phyloP scores from a whole-genome alignment of 1,284 basidiomycete species.

The Coniferiporia weirii region DNA sequence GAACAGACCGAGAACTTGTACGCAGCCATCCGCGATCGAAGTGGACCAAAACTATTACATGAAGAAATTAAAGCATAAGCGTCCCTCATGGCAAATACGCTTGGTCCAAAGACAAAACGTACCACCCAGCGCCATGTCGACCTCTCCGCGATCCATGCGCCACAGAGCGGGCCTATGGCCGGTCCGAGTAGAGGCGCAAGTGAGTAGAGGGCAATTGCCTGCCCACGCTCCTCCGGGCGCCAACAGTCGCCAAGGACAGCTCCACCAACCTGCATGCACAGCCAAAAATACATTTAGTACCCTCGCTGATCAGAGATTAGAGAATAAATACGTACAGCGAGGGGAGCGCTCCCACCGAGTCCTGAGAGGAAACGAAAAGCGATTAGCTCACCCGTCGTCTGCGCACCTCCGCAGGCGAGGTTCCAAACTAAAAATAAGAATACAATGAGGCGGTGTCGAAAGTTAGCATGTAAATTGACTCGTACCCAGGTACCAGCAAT shows the following conservation, averaged over 20 bases:
- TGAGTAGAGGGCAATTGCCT: conserved; percentile 65
- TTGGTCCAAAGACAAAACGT: conserved; percentile 21
- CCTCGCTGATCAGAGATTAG: conserved; percentile 1
- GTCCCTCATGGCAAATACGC: conserved; percentile 26
- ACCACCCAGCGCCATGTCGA: conserved; percentile 67
- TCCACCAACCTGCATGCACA: conserved; percentile 46
- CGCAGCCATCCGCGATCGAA: conserved; percentile 32
- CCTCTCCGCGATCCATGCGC: conserved; percentile 44
- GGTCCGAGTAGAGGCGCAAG: conserved; percentile 60
- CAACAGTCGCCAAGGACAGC: conserved; percentile 71
- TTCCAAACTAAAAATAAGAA: conserved; percentile 48
- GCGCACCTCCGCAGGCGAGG: conserved; percentile 59
- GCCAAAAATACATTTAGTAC: background rate
- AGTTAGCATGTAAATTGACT: conserved; percentile 19
- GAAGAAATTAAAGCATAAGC: conserved; percentile 32
- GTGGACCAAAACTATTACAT: conserved; percentile 36
- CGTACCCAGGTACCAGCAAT: conserved; percentile 54
- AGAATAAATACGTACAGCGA: conserved; percentile 37
- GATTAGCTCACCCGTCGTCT: conserved; percentile 50
- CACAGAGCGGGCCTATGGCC: conserved; percentile 57
- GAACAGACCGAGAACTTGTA: conserved; percentile 37
- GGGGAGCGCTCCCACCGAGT: conserved; percentile 58
- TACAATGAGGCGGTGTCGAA: background rate
- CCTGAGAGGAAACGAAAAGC: conserved; percentile 64
- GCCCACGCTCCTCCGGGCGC: conserved; percentile 61